A percentile compares a stretch with the other conserved stretches of the same genome.
phyloP scores from a whole-genome alignment of 2,329 filamentous ascomycete species.

The Claviceps paspali region DNA sequence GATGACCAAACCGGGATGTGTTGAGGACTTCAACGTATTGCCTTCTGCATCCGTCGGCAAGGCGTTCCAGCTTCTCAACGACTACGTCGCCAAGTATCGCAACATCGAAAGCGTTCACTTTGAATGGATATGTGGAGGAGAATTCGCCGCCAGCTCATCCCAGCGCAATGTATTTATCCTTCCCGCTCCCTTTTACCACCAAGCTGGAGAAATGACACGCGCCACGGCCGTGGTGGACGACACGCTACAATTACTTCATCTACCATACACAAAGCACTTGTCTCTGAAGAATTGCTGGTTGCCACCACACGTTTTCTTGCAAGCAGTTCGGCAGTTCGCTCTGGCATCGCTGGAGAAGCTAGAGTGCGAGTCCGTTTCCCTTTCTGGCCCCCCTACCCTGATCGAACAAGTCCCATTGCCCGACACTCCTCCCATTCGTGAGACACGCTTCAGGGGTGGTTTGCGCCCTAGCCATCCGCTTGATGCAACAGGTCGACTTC shows the following conservation, averaged over 20 bases:
- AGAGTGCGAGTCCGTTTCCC: slow-evolving; percentile 47
- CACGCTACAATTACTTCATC: slow-evolving; percentile 26
- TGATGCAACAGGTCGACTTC: no score
- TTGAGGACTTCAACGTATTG: slow-evolving; percentile 27
- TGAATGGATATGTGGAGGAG: slow-evolving; percentile 53
- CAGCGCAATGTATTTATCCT: slow-evolving; percentile 48
- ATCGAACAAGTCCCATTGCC: background rate
- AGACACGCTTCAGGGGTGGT: no score
- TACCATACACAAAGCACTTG: slow-evolving; percentile 42
- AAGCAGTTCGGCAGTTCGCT: slow-evolving; percentile 34
- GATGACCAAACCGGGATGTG: slow-evolving; percentile 35
- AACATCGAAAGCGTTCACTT: slow-evolving; percentile 45
- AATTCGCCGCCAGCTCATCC: slow-evolving; percentile 45
- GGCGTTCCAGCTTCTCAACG: slow-evolving; percentile 37
- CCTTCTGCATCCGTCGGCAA: slow-evolving; percentile 34
- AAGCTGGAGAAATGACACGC: slow-evolving; percentile 15
- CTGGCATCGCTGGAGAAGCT: slow-evolving; percentile 33
- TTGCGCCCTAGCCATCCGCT: no score
- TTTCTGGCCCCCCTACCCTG: slow-evolving; percentile 31
- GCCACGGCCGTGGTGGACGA: slow-evolving; percentile 15
- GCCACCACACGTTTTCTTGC: slow-evolving; percentile 36
- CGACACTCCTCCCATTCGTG: no score
- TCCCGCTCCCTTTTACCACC: slow-evolving; percentile 39
- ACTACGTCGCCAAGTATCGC: slow-evolving; percentile 29
- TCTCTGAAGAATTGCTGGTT: slow-evolving; percentile 57